Conservation (phyloP, 192 early-diverging fungal genomes). For the Rhizoclosmatium globosum region DNA sequence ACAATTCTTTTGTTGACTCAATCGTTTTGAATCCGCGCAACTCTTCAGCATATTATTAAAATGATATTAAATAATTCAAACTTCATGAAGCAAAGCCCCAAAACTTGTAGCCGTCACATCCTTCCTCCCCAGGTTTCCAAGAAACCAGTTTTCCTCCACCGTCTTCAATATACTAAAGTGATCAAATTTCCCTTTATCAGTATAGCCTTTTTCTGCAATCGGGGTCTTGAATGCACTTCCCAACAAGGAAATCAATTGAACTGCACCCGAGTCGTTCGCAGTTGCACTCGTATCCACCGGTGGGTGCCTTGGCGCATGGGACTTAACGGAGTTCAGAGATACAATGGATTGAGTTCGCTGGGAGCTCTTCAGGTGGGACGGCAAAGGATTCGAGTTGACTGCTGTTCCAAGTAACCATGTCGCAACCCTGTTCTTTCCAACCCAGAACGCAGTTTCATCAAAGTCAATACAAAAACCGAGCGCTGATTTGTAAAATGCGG, state of each 20-base stretch:
- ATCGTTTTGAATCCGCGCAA: too few species aligned
- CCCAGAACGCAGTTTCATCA: constrained; percentile 45
- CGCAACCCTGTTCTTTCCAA: constrained; percentile 39
- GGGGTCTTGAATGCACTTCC: not conserved
- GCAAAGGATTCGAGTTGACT: constrained; percentile 12
- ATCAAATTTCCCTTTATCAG: constrained; percentile 65
- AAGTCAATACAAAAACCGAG: constrained; percentile 52
- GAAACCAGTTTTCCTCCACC: constrained; percentile 68
- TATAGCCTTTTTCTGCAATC: constrained; percentile 26
- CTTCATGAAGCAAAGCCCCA: not conserved
- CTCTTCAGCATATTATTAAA: too few species aligned
- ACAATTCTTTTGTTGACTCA: too few species aligned
- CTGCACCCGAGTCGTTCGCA: not conserved
- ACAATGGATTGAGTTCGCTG: not conserved
- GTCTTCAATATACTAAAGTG: constrained; percentile 72
- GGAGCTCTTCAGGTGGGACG: not conserved
- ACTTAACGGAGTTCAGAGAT: not conserved
- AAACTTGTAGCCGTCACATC: constrained; percentile 46
- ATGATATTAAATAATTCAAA: too few species aligned
- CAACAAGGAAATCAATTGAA: not conserved
- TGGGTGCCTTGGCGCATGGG: not conserved
- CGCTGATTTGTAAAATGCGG: constrained; percentile 5
- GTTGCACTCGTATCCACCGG: not conserved
- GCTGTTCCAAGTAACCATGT: constrained; percentile 33
- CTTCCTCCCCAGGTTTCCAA: constrained; percentile 62